Evolutionary conservation across 192 early-diverging fungal species (phyloP), one percentile per base, ranked within the genome.

Genomic region (Umbelopsis sp.): DNA sequence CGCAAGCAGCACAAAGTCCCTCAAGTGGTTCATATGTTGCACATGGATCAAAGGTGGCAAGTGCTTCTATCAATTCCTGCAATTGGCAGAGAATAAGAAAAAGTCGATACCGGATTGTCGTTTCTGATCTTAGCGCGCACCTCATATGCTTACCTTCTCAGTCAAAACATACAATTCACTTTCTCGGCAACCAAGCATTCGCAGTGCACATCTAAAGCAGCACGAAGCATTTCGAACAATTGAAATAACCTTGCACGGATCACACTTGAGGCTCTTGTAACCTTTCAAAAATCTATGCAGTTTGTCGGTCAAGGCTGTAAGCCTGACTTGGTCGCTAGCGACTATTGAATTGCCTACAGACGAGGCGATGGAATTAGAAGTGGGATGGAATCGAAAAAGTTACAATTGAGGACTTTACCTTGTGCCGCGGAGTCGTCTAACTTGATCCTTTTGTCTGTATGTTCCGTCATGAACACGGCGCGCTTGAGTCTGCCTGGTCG

Each of bases 161-260:
- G 41, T 38, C 17, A 41, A 26, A 16, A 45, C 31, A 44, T 78
- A 78, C 3, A 71, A 20, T 0, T 51, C 22, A 11, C 67, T 31
- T 16, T 66, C 36, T 24, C 21, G 50, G 43, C 72, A 78, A 0
- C 65, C 53, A 3, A 73, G 20, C 36, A 74, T 74, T 43, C 77
- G 62, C 14, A 78, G 51, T 50, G 41, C 26, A 32, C 77, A 78
- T 14, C 77, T 56, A 16, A 51, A 68, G 38, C 77, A 78, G 50
- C 76, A 78, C 2, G 51, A 22, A 10, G 44, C 71, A 7, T 70
- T 34, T 31, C 66, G 67, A 8, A 78, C 31, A n/a, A 70, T 54
- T 2, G 67, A 56, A n/a, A 65, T 45, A 38, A 77, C 31, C 56
- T 34, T 9, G 17, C 24, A 34, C 11, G 56, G 56, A 62, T 62